Evolutionary conservation across 1,284 basidiomycete genomes (phyloP), one percentile per base, ranked within the genome.

Genomic region (Boletus subluridellus): DNA sequence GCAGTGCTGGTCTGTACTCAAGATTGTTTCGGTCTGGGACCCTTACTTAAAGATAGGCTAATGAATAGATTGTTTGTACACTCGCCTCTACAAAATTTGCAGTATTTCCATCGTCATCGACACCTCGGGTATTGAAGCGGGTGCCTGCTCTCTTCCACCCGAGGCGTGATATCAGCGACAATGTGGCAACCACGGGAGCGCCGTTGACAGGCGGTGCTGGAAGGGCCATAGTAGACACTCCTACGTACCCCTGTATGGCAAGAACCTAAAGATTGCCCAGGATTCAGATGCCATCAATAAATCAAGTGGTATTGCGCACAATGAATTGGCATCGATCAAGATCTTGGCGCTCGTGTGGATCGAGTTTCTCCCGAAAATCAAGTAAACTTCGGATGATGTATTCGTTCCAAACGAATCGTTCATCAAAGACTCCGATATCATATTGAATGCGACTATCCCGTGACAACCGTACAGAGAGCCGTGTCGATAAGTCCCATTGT

Each of bases 91-190:
- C 97, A 75, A 98, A 98, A 71, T 99, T 98, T 50, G 97, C 97
- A 21, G 92, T 92, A 70, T 97, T 90, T 42, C 97, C 96, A 67
- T 98, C 94, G 72, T 99, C 97, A 70, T 99, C 97, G 26, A 99
- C 91, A 0, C 97, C 97, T 58, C 97, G 85, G 4, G 95, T 96
- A 69, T 98, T 96, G 79, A 98, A 99, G 35, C 97, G 86, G 21
- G 97, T 98, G 2, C 97, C 97, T 21, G 97, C 96, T 61, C 95
- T 83, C 74, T 95, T 96, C 87, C 92, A 96, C 37, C 95, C 91
- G 9, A 99, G 80, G 30, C 96, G 81, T 10, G 90, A 94, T 55
- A 97, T 89, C 58, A 98, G 75, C 3, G 88, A 86, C 17, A 96
- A 74, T 2, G 88, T 88, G 12, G 85, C 87, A 57, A 89, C 75